Evolutionary conservation across 1,284 basidiomycete species (phyloP).

Genomic region (Lentinula novae-zelandiae): DNA sequence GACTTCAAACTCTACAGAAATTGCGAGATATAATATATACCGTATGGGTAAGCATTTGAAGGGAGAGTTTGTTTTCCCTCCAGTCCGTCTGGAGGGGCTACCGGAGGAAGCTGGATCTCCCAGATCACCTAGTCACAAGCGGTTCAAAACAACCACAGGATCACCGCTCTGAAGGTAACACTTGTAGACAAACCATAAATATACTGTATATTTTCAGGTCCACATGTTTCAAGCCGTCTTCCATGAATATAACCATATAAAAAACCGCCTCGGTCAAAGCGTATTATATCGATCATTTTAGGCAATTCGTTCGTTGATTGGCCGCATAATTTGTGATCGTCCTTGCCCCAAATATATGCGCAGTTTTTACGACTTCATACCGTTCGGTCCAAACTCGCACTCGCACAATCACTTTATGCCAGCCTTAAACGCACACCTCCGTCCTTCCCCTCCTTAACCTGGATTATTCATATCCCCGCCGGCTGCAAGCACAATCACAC

Average conservation of each 20-base stretch:
- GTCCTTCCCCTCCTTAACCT: slow-evolving; percentile 5
- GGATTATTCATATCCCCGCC: slow-evolving; percentile 4
- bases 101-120: neutral
- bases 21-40: slow-evolving; percentile 31
- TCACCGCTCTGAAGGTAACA: neutral
- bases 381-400: neutral
- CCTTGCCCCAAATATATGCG: neutral
- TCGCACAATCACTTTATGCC: neutral
- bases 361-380: neutral
- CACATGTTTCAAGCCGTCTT: too few species aligned
- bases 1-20: neutral
- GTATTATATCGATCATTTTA: neutral
- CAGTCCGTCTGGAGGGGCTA: slow-evolving; percentile 20
- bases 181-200: too few species aligned
- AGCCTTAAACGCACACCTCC: neutral
- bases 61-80: slow-evolving; percentile 37
- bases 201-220: too few species aligned
- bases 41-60: slow-evolving; percentile 28
- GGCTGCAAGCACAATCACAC: slow-evolving; percentile 16
- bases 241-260: neutral
- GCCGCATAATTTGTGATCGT: too few species aligned
- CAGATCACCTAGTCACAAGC: slow-evolving; percentile 23
- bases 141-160: slow-evolving; percentile 26
- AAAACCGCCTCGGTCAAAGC: neutral
- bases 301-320: neutral